Percentiles rank a stretch among this genome's conserved stretches.
phyloP scores from a whole-genome alignment of 1,284 basidiomycete species.

The Papiliotrema nemorosa region DNA sequence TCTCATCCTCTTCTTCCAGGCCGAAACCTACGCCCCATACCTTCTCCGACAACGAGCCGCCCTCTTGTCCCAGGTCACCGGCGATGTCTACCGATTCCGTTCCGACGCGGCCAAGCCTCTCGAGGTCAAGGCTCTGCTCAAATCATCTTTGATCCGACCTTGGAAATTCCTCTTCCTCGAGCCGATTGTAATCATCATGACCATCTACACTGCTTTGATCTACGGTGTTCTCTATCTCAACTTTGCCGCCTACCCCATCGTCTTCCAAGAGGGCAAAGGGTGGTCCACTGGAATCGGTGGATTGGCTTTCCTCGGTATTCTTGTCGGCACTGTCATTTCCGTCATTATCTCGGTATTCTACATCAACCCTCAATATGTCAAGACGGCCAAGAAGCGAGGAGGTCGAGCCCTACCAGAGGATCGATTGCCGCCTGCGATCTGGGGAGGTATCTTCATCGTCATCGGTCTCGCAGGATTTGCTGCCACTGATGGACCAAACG shows the following conservation, averaged over 20 bases:
- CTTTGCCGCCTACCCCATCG: constrained; percentile 54
- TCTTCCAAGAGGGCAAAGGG: constrained; percentile 60
- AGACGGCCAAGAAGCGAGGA: constrained; percentile 40
- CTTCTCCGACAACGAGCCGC: constrained; percentile 48
- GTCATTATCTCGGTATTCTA: constrained; percentile 23
- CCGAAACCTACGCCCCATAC: constrained; percentile 52
- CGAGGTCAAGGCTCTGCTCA: constrained; percentile 39
- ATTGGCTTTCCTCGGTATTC: constrained; percentile 64
- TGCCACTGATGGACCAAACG: constrained; percentile 40
- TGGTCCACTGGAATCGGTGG: constrained; percentile 62
- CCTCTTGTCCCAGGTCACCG: constrained; percentile 46
- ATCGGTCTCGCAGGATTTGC: constrained; percentile 49
- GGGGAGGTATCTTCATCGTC: constrained; percentile 42
- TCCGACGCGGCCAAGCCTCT: constrained; percentile 50
- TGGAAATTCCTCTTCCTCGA: constrained; percentile 52
- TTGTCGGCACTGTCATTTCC: constrained; percentile 56
- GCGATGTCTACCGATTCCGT: constrained; percentile 48
- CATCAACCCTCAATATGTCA: constrained; percentile 58
- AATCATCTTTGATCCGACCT: constrained; percentile 49
- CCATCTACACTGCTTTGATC: constrained; percentile 59
- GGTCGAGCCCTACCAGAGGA: constrained; percentile 62
- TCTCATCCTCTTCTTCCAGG: constrained; percentile 34
- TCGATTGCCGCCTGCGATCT: constrained; percentile 56
- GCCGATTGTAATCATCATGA: constrained; percentile 52
- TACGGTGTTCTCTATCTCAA: constrained; percentile 44